phyloP scores from a whole-genome alignment of 2,329 filamentous ascomycete species.

The Ramularia collo-cygni region DNA sequence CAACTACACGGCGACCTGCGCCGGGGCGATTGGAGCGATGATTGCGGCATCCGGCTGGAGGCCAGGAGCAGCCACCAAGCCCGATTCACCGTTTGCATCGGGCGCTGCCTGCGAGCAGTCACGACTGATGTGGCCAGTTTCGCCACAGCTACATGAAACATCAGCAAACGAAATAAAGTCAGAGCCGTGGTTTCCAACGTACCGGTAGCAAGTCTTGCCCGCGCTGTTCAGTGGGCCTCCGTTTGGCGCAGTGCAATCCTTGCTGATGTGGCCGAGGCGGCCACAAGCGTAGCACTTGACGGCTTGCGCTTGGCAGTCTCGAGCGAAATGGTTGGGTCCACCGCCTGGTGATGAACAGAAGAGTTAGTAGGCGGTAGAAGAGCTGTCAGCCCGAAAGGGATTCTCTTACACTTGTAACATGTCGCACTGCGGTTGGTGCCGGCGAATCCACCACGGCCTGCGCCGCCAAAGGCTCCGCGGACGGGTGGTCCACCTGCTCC shows the following conservation, averaged over 20 bases:
- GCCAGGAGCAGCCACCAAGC: conserved; percentile 28
- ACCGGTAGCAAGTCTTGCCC: conserved; percentile 98
- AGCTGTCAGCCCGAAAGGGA: too few relatives aligned
- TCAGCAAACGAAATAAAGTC: too few relatives aligned
- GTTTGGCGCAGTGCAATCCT: conserved; percentile 94
- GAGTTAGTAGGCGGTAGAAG: too few relatives aligned
- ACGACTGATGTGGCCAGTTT: conserved; percentile 91
- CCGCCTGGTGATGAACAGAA: too few relatives aligned
- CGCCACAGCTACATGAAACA: too few relatives aligned
- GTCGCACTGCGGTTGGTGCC: conserved; percentile 59
- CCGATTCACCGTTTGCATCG: conserved; percentile 19
- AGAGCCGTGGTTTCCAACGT: too few relatives aligned
- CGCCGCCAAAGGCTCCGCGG: conserved; percentile 61
- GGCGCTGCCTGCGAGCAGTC: conserved; percentile 69
- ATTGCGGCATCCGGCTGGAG: conserved; percentile 36
- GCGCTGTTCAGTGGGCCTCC: conserved; percentile 83
- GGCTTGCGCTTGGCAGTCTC: conserved; percentile 95
- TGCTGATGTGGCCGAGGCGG: conserved; percentile 88
- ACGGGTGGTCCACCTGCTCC: conserved; percentile 51
- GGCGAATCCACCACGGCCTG: conserved; percentile 65
- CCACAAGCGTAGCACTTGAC: conserved; percentile 99
- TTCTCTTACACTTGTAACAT: conserved; percentile 68
- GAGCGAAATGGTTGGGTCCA: conserved; percentile 94
- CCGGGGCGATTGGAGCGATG: conserved; percentile 35
- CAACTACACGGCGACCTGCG: conserved; percentile 40